A percentile compares a stretch with the other conserved stretches of the same genome.
phyloP scores from a whole-genome alignment of 208 protist genomes.

The Acanthamoeba castellanii region DNA sequence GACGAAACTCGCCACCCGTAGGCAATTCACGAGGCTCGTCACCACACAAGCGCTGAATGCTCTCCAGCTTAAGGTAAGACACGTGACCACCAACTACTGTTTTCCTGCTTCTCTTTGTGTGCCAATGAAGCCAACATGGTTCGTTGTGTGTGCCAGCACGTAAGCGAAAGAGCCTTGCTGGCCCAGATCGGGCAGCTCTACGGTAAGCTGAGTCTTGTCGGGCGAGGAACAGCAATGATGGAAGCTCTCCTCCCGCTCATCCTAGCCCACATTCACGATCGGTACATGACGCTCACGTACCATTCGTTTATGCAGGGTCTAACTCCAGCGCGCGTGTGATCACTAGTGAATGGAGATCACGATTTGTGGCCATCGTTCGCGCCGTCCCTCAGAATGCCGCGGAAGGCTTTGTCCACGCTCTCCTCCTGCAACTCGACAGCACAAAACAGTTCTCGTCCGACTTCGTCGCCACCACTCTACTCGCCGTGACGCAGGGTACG shows the following conservation, averaged over 20 bases:
- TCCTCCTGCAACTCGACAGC: background rate
- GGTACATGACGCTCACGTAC: background rate
- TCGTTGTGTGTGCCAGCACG: background rate
- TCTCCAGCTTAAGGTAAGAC: background rate
- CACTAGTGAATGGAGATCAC: background rate
- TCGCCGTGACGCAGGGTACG: background rate
- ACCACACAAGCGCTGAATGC: background rate
- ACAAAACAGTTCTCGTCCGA: background rate
- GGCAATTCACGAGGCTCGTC: background rate
- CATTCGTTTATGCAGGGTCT: too few species aligned
- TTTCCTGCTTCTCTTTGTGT: too few species aligned
- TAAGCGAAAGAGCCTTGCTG: background rate
- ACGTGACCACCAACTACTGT: background rate
- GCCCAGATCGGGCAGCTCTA: background rate
- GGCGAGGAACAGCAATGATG: background rate
- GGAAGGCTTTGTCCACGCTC: slow-evolving; percentile 5
- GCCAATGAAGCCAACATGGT: too few species aligned
- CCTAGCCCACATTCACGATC: background rate
- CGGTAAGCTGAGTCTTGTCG: slow-evolving; percentile 12
- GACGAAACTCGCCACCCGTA: background rate
- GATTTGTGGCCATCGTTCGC: background rate
- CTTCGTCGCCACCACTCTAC: background rate
- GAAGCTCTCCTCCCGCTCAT: background rate
- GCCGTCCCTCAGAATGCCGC: background rate
- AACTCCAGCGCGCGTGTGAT: background rate